A percentile compares a stretch with the other conserved stretches of the same genome.
phyloP scores from a whole-genome alignment of 129 eudicot species.

The Dittrichia graveolens region DNA sequence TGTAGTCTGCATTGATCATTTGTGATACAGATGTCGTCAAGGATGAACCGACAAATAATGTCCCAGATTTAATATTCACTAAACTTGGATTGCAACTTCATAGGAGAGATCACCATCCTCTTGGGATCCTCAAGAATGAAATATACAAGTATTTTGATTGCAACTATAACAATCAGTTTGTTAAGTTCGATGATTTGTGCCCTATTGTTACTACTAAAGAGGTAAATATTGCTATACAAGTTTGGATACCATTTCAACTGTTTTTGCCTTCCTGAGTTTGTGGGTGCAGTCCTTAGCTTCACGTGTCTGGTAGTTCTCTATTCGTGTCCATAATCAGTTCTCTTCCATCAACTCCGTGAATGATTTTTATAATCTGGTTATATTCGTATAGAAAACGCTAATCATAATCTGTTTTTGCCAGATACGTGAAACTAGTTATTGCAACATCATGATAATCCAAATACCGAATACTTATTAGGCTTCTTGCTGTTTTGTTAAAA shows the following conservation, averaged over 20 bases:
- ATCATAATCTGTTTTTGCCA: neutral
- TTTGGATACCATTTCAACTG: neutral
- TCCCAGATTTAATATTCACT: constrained; percentile 80
- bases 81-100: constrained; percentile 98
- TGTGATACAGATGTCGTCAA: constrained; percentile 70
- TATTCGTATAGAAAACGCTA: too few species aligned
- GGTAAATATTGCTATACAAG: constrained; percentile 40
- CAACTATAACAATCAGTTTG: constrained; percentile 70
- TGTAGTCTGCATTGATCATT: neutral
- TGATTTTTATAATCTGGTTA: too few species aligned
- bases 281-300: too few species aligned
- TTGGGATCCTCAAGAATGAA: constrained; percentile 92
- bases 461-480: neutral
- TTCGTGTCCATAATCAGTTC: too few species aligned
- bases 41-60: constrained; percentile 95
- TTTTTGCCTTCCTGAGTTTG: too few species aligned
- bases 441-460: neutral
- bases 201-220: constrained; percentile 84
- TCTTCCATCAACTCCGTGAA: too few species aligned
- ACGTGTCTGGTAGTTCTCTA: too few species aligned
- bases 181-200: constrained; percentile 84
- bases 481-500: neutral
- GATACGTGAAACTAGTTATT: neutral
- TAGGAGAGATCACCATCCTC: constrained; percentile 83
- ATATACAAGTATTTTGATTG: constrained; percentile 79